A percentile compares a stretch with the other conserved stretches of the same genome.
Evolutionary conservation across 2,329 filamentous ascomycete genomes (phyloP).

Genomic region (Cladosporium sp.): DNA sequence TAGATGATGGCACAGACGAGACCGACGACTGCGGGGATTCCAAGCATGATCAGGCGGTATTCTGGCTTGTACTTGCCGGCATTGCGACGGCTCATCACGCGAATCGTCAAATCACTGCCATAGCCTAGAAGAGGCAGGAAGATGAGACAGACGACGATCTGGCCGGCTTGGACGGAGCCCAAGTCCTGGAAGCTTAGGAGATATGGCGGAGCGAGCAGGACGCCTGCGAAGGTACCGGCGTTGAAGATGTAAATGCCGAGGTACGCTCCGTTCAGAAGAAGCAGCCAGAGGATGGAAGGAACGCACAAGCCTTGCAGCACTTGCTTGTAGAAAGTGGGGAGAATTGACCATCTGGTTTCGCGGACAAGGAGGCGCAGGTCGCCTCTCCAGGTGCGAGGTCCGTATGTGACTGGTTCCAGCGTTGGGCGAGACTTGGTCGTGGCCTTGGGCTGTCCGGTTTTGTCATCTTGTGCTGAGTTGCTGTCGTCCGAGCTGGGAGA

Average conservation of each 20-base stretch:
- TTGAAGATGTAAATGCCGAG: conserved; percentile 37
- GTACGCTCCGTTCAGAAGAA: conserved; percentile 33
- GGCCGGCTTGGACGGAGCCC: conserved; percentile 36
- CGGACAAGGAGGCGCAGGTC: not conserved
- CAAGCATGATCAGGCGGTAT: not conserved
- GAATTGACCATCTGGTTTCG: not conserved
- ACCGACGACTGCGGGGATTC: not conserved
- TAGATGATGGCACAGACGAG: not conserved
- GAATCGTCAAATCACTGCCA: conserved; percentile 34
- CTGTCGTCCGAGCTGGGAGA: not conserved
- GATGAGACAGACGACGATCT: conserved; percentile 34
- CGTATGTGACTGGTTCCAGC: not conserved
- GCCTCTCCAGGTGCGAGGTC: not conserved
- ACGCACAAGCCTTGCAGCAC: conserved; percentile 34
- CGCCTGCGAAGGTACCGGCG: not conserved
- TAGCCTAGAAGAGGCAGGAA: conserved; percentile 35
- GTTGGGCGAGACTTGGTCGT: not conserved
- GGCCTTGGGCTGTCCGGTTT: not conserved
- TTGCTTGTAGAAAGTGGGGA: conserved; percentile 19
- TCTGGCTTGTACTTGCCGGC: not conserved
- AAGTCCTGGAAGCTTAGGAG: conserved; percentile 33
- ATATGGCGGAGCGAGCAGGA: not conserved
- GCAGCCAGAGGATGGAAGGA: conserved; percentile 37
- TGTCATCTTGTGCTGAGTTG: not conserved
- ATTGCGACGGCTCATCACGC: conserved; percentile 26